Base-by-base conservation (phyloP, 441 rosid species). In the Macaranga tanarius region DNA sequence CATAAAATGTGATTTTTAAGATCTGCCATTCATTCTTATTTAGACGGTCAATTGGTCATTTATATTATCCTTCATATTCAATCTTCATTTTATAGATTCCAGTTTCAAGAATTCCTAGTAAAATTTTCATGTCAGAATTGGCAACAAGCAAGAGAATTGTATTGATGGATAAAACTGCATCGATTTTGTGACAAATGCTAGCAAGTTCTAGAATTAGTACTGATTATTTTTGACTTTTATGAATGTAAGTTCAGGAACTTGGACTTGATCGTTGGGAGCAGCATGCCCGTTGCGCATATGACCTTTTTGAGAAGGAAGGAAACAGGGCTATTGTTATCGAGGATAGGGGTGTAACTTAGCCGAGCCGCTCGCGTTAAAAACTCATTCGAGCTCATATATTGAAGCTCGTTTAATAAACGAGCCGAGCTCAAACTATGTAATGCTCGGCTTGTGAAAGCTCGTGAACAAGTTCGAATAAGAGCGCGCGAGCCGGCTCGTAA, bases 231-330 rank as follows among this genome's bases (percentile, higher is more conserved):
- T 45, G 23, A 55, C 25, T 51, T 60, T 34, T 47, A 28, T 48
- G 54, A 65, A 67, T 65, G 48, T 10, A 58, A 26, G 72, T 71
- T 81, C 91, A 95, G 99, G 99, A 95, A 81, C 93, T 95, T 50
- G 97, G 96, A 17, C 93, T 95, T 71, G 92, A 87, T 77, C 69
- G 69, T n/a, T 95, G 99, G 99, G 96, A 92, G 76, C 91, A 88
- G 75, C 90, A 80, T 75, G 92, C 91, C 20, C 89, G 83, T 5
- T 73, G 78, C 55, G 98, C 97, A 10, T 93, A 86, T 72, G 98
- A 95, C 73, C 77, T 86, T 55, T 95, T 95, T 23, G 99, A 93
- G 58, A 87, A 85, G 79, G 89, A 91, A 31, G 99, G 99, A 73
- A 93, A 95, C 84, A 79, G 96, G 76, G 88, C 89, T 51, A 90